phyloP scores from a whole-genome alignment of 108 stramenopile genomes.

The Seminavis robusta region DNA sequence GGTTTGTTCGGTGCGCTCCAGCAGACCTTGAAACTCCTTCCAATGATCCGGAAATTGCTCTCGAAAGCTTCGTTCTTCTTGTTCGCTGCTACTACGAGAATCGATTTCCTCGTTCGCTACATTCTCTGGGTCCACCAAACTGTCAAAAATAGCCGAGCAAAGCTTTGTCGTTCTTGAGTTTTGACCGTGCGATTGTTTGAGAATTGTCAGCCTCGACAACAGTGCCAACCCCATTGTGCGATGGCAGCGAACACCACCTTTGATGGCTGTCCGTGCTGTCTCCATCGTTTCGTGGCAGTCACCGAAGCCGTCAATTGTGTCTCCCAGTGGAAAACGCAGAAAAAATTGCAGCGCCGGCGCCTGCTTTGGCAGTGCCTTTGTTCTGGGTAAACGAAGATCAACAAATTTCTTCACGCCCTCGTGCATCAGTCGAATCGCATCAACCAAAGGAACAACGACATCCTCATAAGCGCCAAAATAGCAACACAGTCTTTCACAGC shows the following conservation, averaged over 20 bases:
- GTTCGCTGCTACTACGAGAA: not conserved
- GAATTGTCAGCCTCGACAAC: not conserved
- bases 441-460: slow-evolving; percentile 60
- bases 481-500: slow-evolving; percentile 51
- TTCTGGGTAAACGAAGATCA: not conserved
- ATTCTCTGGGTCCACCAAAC: not conserved
- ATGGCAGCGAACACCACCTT: no score
- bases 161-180: no score
- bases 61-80: slow-evolving; percentile 56
- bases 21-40: slow-evolving; percentile 59
- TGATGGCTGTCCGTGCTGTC: no score
- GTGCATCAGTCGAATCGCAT: slow-evolving; percentile 61
- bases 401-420: slow-evolving; percentile 48
- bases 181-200: no score
- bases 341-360: not conserved
- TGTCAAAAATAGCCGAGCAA: not conserved
- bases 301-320: not conserved
- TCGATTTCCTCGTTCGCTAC: slow-evolving; percentile 2
- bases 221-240: not conserved
- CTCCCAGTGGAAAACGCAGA: not conserved
- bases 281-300: not conserved
- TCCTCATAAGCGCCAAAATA: slow-evolving; percentile 74
- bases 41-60: slow-evolving; percentile 91
- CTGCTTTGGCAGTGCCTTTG: no score
- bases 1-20: slow-evolving; percentile 19